Evolutionary conservation across 768 basidiomycete genomes (phyloP), one percentile per base, ranked within the genome.

Genomic region (Coprinopsis strossmayeri): DNA sequence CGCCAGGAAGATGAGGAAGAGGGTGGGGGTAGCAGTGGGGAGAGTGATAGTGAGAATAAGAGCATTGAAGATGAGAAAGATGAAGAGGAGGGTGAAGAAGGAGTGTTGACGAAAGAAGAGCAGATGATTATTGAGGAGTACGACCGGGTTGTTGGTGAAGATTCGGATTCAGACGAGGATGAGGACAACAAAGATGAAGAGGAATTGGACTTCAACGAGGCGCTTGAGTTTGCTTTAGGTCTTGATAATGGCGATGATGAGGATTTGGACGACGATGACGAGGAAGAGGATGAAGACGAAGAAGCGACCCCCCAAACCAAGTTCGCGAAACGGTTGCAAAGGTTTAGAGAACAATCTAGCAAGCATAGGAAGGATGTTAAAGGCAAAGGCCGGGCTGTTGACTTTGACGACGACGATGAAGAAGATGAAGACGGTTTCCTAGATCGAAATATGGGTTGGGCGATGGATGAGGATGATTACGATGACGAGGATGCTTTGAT

Each of bases 401-500:
- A 64, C 52, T 59, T 49, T 17, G 53, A 56, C 55, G 56, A 53
- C 34, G 65, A 65, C 17, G 60, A 58, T 26, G 64, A 63, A 21
- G 64, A 67, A 10, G 63, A 66, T 27, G 65, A 62, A 18, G 67
- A 66, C 11, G 68, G n/a, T n/a, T 35, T 62, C 26, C 39, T 59
- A 21, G 35, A 59, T 5, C 57, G 46, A 30, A 54, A 65, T 55
- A 52, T 64, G 57, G 60, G 61, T 1, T 67, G 67, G 61, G 75
- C 73, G 2, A 78, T 81, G 38, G 61, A 74, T 40, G 79, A 84
- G 41, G 82, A 87, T 10, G 21, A 51, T 15, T 11, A 42, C n/a
- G 45, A 47, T n/a, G 58, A 73, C 34, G 79, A 84, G 46, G 80
- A 87, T 26, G 73, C 70, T 21, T 79, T 75, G 55, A 68, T 82